Base-by-base conservation (phyloP, 179 eudicot genomes). In the Dionaea muscipula region DNA sequence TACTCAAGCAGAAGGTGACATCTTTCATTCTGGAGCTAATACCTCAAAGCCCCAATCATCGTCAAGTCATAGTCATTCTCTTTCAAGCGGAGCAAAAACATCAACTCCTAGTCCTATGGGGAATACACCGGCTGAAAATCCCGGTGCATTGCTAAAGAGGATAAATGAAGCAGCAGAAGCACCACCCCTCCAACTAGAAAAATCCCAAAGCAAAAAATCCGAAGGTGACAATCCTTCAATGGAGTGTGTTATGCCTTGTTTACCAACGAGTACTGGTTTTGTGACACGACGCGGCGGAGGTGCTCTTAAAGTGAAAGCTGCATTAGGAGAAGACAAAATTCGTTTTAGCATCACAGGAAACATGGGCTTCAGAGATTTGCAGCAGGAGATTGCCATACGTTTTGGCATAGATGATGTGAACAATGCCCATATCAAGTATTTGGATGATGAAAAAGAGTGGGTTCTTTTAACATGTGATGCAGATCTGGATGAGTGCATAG, bases 361-460 rank as follows among this genome's bases (percentile, higher is more conserved):
- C 59, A 80, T 78, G 78, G 78, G 82, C 20, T 81, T 76, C 56
- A 55, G 24, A 44, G 85, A 77, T 39, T 47, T 88, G 55, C 76
- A 62, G 49, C 65, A 41, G 51, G 94, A 80, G 70, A 68, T 88
- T 16, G 69, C 57, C 28, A 77, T 71, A 74, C 75, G 86, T 33
- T 88, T 78, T 52, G 66, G 51, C 26, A 53, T 85, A 17, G 81
- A 64, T 4, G 78, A 78, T 53, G 49, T 63, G 47, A 68, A 65
- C 50, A 76, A 59, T 61, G 53, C 85, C 46, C 75, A 73, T 57
- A 56, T 88, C 53, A 88, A 85, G 72, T 88, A 88, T 61, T 72
- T 88, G 65, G 96, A 88, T 37, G 94, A 88, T 55, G 94, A 85
- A 47, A 70, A 60, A 16, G 96, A 88, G 64, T 85, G 94, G 94